Percentiles rank a stretch among this genome's conserved stretches.
Evolutionary conservation across 139 green algal genomes (phyloP).

Genomic region (Zygnema circumcarinatum): DNA sequence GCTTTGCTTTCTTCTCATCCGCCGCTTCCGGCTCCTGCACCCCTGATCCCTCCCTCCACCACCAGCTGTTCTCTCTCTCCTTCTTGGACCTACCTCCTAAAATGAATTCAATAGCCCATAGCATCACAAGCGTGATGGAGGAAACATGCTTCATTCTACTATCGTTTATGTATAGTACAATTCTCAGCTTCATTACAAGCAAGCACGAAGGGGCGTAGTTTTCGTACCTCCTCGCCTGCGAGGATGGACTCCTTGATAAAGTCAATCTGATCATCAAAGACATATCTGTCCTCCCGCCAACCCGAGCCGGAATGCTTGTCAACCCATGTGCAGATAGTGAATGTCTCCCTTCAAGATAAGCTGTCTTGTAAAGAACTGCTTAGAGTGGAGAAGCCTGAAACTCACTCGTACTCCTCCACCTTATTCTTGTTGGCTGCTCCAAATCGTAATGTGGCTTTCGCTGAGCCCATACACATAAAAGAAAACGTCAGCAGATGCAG

Average conservation of each 20-base stretch:
- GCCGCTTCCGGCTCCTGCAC: constrained; percentile 37
- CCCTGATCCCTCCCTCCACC: not conserved
- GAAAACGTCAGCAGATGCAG: too few relatives aligned
- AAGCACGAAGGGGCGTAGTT: not conserved
- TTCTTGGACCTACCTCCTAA: too few relatives aligned
- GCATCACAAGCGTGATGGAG: too few relatives aligned
- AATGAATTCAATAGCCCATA: too few relatives aligned
- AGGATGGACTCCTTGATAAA: constrained; percentile 85
- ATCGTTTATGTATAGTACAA: too few relatives aligned
- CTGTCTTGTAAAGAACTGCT: too few relatives aligned
- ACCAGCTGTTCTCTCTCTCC: not conserved
- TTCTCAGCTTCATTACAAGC: too few relatives aligned
- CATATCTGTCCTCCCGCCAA: constrained; percentile 84
- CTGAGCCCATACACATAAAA: too few relatives aligned
- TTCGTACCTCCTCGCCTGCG: constrained; percentile 37
- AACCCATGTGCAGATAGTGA: too few relatives aligned
- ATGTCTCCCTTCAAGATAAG: too few relatives aligned
- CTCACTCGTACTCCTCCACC: constrained; percentile 13
- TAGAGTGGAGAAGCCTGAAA: not conserved
- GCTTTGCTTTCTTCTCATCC: constrained; percentile 25
- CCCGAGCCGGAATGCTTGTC: too few relatives aligned
- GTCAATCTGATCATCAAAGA: constrained; percentile 96
- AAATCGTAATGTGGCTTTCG: constrained; percentile 1
- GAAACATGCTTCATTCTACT: too few relatives aligned
- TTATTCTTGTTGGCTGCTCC: constrained; percentile 31